phyloP scores from a whole-genome alignment of 345 rosid species.

The Brassica nigra region DNA sequence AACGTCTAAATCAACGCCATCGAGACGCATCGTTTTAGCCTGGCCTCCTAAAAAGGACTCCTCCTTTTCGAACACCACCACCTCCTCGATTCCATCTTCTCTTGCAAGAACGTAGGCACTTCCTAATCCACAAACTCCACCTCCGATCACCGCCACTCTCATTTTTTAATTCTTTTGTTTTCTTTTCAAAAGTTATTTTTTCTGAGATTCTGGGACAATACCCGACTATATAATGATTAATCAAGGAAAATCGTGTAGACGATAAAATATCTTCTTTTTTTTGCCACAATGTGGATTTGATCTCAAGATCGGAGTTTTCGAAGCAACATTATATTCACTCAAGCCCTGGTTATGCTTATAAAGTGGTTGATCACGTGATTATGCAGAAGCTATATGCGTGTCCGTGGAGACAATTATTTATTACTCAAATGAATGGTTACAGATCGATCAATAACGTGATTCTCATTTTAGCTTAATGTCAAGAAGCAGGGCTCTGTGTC shows the following conservation, averaged over 20 bases:
- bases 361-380: neutral
- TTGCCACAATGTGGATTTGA: neutral
- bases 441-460: too few species aligned
- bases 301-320: neutral
- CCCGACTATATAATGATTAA: neutral
- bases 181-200: neutral
- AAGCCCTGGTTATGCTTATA: neutral
- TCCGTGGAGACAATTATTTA: neutral
- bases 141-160: constrained; percentile 71
- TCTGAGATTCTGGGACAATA: neutral
- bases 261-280: neutral
- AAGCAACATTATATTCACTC: neutral
- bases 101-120: constrained; percentile 58
- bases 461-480: too few species aligned
- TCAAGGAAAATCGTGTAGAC: neutral
- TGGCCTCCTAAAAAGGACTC: constrained; percentile 64
- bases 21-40: constrained; percentile 55
- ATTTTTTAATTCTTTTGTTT: constrained; percentile 15
- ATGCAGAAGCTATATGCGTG: neutral
- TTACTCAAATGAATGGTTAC: too few species aligned
- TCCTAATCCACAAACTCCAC: constrained; percentile 63
- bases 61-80: constrained; percentile 70
- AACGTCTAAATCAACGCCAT: constrained; percentile 63
- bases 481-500: too few species aligned
- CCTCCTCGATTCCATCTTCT: constrained; percentile 42